Base-by-base conservation (phyloP, 176 grass and related monocot species). In the Tuctoria greenei region DNA sequence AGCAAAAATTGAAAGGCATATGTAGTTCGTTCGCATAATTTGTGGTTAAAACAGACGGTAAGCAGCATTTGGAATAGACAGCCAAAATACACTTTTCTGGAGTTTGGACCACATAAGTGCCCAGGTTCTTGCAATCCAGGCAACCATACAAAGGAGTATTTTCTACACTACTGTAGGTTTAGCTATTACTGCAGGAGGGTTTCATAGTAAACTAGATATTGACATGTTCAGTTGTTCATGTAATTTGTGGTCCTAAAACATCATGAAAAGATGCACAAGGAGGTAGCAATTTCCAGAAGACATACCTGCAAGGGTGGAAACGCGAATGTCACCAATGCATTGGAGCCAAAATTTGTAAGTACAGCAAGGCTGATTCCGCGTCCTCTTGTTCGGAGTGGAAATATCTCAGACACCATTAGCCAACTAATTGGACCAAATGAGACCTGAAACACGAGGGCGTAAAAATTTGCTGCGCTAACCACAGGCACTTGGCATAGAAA, bases 351-450 rank as follows among this genome's bases (percentile, higher is more conserved):
- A 75, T 98, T 98, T 58, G 79, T 78, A 37, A 98, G 89, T 45
- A 94, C 91, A 11, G 95, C 95, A 4, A 98, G 88, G 71, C 95
- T 98, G 57, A 98, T 98, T 25, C 95, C 95, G 15, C 95, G 89
- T 10, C 95, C 95, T 86, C 95, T 94, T 77, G 95, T 94, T 36
- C 95, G 89, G 43, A 93, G 83, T 9, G 95, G 95, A 78, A 98
- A 98, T 64, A 98, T 92, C 82, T 98, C 95, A n/a, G 95, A 98
- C 16, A 94, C 95, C 91, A 98, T 94, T 60, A 98, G 73, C 95
- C 91, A 94, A 76, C 91, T 98, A 79, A 98, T 98, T 63, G 95
- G 95, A 61, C 95, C 95, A 84, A 98, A 98, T 0, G 91, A 94
- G 60, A 98, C 79, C 95, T 98, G 69, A 83, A 92, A 85, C 15